phyloP scores from a whole-genome alignment of 192 early-diverging fungal genomes.

The Coemansia sp. region DNA sequence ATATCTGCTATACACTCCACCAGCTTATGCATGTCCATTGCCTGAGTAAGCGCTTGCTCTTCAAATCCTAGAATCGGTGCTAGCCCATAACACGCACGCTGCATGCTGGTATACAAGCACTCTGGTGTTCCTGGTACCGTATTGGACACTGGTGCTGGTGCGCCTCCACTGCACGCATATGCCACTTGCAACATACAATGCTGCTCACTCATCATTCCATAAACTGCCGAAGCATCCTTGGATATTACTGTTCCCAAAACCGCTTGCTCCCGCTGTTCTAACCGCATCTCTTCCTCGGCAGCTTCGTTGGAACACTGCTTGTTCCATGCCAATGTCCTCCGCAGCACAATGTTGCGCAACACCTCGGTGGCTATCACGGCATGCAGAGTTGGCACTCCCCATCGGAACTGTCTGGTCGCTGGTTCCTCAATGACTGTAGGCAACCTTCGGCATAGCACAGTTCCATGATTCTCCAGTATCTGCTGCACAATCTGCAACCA shows the following conservation, averaged over 20 bases:
- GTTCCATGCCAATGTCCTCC: constrained; percentile 17
- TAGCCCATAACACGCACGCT: constrained; percentile 35
- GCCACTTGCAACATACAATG: constrained; percentile 38
- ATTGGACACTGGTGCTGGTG: neutral
- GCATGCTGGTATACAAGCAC: constrained; percentile 21
- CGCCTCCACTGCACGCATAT: constrained; percentile 13
- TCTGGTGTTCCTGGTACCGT: constrained; percentile 16
- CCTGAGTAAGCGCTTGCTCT: constrained; percentile 40
- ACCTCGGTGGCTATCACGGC: constrained; percentile 37
- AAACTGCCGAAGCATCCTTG: constrained; percentile 44
- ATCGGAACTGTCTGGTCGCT: constrained; percentile 37
- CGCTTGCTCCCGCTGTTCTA: constrained; percentile 38
- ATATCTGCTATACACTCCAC: constrained; percentile 35
- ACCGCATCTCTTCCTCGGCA: constrained; percentile 22
- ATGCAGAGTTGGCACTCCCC: constrained; percentile 46
- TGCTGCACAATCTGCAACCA: constrained; percentile 46
- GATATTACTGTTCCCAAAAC: constrained; percentile 36
- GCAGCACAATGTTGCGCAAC: constrained; percentile 31
- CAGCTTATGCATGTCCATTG: constrained; percentile 45
- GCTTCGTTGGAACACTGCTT: constrained; percentile 7
- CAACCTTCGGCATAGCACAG: constrained; percentile 31
- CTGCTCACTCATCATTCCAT: constrained; percentile 51
- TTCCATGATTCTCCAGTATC: constrained; percentile 44
- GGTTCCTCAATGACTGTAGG: constrained; percentile 46
- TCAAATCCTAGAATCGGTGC: constrained; percentile 45